These are phyloP conservation scores for Pisolithus orientalis DNA, from an alignment of 768 basidiomycete genomes.

Conservation along the genomic window DNA sequence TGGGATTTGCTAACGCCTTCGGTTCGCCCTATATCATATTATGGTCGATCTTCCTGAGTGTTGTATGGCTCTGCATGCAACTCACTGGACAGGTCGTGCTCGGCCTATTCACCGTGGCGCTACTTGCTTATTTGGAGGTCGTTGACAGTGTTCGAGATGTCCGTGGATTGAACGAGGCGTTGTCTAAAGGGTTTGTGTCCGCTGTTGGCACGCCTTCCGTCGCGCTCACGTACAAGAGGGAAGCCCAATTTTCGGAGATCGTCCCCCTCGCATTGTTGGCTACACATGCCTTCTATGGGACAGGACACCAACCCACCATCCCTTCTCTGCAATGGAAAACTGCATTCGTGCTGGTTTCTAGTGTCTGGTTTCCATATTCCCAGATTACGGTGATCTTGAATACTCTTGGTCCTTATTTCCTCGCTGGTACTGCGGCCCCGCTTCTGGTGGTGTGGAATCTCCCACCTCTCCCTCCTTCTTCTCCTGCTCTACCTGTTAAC, in stretches of 20 bases:
- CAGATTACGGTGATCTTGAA: constrained; percentile 72
- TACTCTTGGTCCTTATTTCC: constrained; percentile 64
- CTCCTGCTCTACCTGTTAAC: neutral
- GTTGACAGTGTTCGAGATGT: constrained; percentile 79
- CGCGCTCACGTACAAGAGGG: constrained; percentile 27
- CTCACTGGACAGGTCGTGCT: constrained; percentile 80
- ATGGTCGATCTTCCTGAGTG: constrained; percentile 57
- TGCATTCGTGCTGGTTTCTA: constrained; percentile 75
- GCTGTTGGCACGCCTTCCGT: constrained; percentile 42
- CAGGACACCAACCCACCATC: constrained; percentile 88
- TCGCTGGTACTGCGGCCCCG: constrained; percentile 62
- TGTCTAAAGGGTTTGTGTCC: constrained; percentile 16
- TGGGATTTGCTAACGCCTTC: constrained; percentile 87
- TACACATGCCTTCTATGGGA: constrained; percentile 72
- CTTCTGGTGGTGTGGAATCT: constrained; percentile 82
- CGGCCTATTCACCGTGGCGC: constrained; percentile 52
- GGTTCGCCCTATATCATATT: constrained; percentile 86
- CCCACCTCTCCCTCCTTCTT: constrained; percentile 42
- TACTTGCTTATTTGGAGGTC: constrained; percentile 76
- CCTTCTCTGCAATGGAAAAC: constrained; percentile 94
- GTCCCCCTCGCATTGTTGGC: constrained; percentile 72
- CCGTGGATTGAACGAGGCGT: constrained; percentile 42
- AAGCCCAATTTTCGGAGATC: constrained; percentile 58
- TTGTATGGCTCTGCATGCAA: constrained; percentile 55
- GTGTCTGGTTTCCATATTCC: constrained; percentile 66